phyloP scores from a whole-genome alignment of 108 stramenopile genomes.

The Craspedostauros australis region DNA sequence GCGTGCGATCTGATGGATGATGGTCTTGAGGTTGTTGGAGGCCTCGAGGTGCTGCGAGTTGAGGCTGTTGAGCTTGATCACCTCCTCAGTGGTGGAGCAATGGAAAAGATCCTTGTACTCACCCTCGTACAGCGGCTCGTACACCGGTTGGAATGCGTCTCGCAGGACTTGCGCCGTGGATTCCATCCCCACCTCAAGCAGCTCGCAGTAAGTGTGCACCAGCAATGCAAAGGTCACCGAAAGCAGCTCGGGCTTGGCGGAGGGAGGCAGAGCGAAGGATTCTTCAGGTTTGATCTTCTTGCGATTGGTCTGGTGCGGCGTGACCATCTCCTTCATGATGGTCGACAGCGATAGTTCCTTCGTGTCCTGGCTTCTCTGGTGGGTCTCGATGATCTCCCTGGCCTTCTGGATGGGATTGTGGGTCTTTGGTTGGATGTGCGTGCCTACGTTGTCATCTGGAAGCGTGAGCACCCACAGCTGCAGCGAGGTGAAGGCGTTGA shows the following conservation, averaged over 20 bases:
- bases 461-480: conserved; percentile 79
- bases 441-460: conserved; percentile 57
- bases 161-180: conserved; percentile 61
- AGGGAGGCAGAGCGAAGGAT: conserved; percentile 42
- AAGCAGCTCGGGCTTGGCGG: conserved; percentile 75
- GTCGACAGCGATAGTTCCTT: conserved; percentile 12
- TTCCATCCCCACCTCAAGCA: conserved; percentile 76
- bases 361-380: not conserved
- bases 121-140: conserved; percentile 55
- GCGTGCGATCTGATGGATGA: conserved; percentile 34
- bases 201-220: conserved; percentile 84
- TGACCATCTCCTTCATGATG: conserved; percentile 13
- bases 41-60: conserved; percentile 51
- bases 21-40: conserved; percentile 23
- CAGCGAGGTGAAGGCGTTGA: conserved; percentile 68
- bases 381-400: conserved; percentile 9
- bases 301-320: not conserved
- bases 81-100: conserved; percentile 51
- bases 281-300: not conserved
- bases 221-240: conserved; percentile 79
- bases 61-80: conserved; percentile 57
- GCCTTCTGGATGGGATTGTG: conserved; percentile 35
- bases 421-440: conserved; percentile 6
- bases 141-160: conserved; percentile 66
- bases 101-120: conserved; percentile 62